Evolutionary conservation across 495 filamentous ascomycete genomes (phyloP), one percentile per base, ranked within the genome.

Genomic region (Astrocystis sublimbata): DNA sequence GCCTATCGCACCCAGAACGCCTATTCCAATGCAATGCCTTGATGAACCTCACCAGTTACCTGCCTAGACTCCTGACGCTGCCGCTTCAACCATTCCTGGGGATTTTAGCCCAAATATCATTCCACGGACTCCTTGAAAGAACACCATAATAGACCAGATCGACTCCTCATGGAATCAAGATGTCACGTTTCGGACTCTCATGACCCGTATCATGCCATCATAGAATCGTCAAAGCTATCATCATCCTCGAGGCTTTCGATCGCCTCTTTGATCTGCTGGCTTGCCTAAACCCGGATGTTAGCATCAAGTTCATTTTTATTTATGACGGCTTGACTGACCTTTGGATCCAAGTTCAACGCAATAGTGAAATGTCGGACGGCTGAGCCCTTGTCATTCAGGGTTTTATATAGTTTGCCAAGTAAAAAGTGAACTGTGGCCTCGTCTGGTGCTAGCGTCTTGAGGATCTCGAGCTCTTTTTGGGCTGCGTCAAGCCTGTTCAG

Each of bases 401-500:
- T 82, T 78, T 96, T 96, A 74, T 96, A 93, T 60, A 96, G 75
- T 73, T 88, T 92, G 12, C 92, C 94, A 3, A 98, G 83, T 38
- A 93, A 81, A 76, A 94, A 98, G 73, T 97, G 93, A 26, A 98
- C 93, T 67, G 92, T 96, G 21, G 96, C 91, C 70, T 96, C 93
- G 68, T 98, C 92, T 1, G 96, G 94, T 35, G 92, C 92, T 56
- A 96, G 80, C 61, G 96, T 92, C 71, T 93, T 92, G 60, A 98
- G 77, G 10, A 92, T 81, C 73, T 88, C 85, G 47, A 98, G 78
- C 69, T 98, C 94, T 24, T 79, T 77, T 40, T 94, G 76, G 2
- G 94, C 94, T 40, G 85, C 76, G 28, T 89, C 76, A 45, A 83
- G 77, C 50, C 90, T 85, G 10, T 87, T 86, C n/a, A 93, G 78